phyloP scores from a whole-genome alignment of 2,329 filamentous ascomycete species.

The Cladophialophora chaetospira region DNA sequence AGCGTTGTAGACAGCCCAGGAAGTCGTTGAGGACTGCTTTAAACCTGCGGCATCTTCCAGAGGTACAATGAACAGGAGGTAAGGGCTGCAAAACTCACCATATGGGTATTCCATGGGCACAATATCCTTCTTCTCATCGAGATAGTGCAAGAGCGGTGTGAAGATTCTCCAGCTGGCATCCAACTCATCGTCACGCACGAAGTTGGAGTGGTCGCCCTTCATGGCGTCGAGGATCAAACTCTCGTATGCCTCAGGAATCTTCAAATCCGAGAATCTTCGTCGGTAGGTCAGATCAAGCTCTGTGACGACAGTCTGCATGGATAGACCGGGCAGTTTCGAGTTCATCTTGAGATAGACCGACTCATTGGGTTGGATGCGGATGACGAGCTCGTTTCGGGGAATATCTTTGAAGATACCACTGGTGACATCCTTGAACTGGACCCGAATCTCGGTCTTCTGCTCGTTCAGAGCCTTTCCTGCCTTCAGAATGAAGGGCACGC shows the following conservation, averaged over 20 bases:
- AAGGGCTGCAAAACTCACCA: slow-evolving; percentile 76
- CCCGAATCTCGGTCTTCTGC: slow-evolving; percentile 98
- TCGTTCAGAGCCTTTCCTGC: slow-evolving; percentile 98
- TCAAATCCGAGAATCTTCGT: slow-evolving; percentile 96
- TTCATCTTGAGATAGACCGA: slow-evolving; percentile 99
- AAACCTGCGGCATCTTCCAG: too few relatives aligned
- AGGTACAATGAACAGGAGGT: too few relatives aligned
- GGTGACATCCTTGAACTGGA: slow-evolving; percentile 99
- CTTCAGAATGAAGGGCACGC: slow-evolving; percentile 99
- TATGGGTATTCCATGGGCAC: slow-evolving; percentile 99
- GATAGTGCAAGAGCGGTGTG: slow-evolving; percentile 93
- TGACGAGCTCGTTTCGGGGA: slow-evolving; percentile 97
- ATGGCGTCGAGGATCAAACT: slow-evolving; percentile 94
- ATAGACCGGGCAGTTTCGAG: slow-evolving; percentile 96
- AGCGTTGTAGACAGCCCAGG: too few relatives aligned
- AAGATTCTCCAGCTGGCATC: slow-evolving; percentile 99
- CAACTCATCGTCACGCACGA: slow-evolving; percentile 93
- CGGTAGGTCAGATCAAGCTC: slow-evolving; percentile 98
- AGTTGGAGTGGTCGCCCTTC: slow-evolving; percentile 99
- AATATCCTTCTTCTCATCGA: slow-evolving; percentile 99
- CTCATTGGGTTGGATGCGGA: slow-evolving; percentile 99
- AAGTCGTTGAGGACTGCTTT: too few relatives aligned
- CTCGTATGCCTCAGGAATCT: slow-evolving; percentile 99
- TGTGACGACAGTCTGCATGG: slow-evolving; percentile 99
- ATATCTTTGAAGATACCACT: slow-evolving; percentile 99